These are phyloP conservation scores for Trichosporon sp. DNA, from an alignment of 1,284 basidiomycete species.

Conservation along the genomic window DNA sequence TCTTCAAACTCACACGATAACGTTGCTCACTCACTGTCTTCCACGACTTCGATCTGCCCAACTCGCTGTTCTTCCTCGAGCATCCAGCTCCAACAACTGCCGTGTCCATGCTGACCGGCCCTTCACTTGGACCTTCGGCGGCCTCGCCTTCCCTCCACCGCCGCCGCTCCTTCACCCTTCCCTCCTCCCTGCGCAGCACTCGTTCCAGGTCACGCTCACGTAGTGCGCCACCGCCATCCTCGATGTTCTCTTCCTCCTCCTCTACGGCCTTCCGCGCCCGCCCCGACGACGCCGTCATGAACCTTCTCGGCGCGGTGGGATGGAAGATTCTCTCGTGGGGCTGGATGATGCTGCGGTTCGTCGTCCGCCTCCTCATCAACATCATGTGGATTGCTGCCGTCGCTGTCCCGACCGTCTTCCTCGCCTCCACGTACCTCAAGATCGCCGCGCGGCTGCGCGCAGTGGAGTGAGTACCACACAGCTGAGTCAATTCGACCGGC, in stretches of 20 bases:
- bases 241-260: background rate
- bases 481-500: background rate
- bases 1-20: background rate
- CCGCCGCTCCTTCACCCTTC: slow-evolving; percentile 7
- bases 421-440: background rate
- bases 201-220: background rate
- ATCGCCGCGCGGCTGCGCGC: background rate
- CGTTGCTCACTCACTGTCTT: background rate
- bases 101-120: background rate
- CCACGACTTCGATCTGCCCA: background rate
- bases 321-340: background rate
- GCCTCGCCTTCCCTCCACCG: slow-evolving; percentile 3
- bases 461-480: background rate
- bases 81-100: background rate
- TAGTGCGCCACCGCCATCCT: background rate
- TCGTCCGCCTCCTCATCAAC: background rate
- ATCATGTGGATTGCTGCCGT: background rate
- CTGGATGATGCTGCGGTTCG: background rate
- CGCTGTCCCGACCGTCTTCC: slow-evolving; percentile 8
- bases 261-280: background rate
- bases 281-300: background rate
- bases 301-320: background rate
- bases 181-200: background rate
- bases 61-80: background rate
- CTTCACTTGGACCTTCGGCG: background rate